Base-by-base conservation (phyloP, 129 eudicot genomes). In the Artemisia tridentata region DNA sequence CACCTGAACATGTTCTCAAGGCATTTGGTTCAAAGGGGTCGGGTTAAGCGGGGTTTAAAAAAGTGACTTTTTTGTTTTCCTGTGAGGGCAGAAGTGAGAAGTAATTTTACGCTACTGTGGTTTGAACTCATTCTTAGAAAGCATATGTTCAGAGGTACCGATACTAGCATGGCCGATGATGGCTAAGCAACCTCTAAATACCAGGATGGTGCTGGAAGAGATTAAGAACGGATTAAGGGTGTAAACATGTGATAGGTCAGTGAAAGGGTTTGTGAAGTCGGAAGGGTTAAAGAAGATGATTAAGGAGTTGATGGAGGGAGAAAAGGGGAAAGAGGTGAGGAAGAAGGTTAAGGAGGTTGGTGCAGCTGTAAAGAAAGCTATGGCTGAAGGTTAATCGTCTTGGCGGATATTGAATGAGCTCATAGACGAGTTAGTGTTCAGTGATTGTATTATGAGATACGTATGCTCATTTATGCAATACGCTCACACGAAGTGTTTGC, bases 161-260 rank as follows among this genome's bases (percentile, higher is more conserved):
- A n/a, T n/a, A n/a, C n/a, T n/a, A n/a, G n/a, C n/a, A n/a, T n/a
- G n/a, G n/a, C n/a, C n/a, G n/a, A n/a, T n/a, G n/a, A n/a, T n/a
- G n/a, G n/a, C n/a, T n/a, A n/a, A 89, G 58, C 96, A 89, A 51
- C 85, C 23, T 0, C 57, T 89, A 46, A 89, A 89, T 52, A 90
- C 90, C 1, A 84, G 74, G 66, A 77, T 86, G 84, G 89, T 87
- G 73, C 88, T 61, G 72, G 95, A 86, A 71, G 96, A 86, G 82
- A 79, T 86, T 27, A 77, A 78, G 72, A 61, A 85, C 4, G 97
- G 97, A 5, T 18, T 87, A n/a, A 63, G 86, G 66, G 84, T 87
- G 0, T 84, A 79, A 53, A 83, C 85, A 0, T 59, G 75, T 18
- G 78, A 87, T 74, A 86, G 88, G 47, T 67, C 82, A 0, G 78